Evolutionary conservation across 306 rosid species (phyloP).

Genomic region (Mimosa pudica): DNA sequence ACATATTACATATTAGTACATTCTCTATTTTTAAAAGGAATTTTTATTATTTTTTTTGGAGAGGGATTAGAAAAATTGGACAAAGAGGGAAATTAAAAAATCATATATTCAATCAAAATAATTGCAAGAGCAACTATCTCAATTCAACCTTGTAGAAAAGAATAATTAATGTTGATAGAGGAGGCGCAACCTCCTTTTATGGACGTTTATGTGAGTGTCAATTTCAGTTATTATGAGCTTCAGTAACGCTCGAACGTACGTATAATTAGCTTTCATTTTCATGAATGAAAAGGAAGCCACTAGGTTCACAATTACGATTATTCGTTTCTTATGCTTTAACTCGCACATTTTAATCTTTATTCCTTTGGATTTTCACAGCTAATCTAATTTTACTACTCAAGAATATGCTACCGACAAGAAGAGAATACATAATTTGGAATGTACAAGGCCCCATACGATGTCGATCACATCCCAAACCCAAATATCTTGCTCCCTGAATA

Average conservation of each 20-base stretch:
- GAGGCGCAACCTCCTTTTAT: background rate
- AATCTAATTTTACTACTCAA: too few relatives aligned
- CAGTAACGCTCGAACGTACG: background rate
- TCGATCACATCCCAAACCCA: background rate
- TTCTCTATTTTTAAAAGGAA: too few relatives aligned
- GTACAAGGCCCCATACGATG: background rate
- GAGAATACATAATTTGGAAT: too few relatives aligned
- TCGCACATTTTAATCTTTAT: too few relatives aligned
- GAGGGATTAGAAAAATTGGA: too few relatives aligned
- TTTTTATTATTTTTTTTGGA: too few relatives aligned
- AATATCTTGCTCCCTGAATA: background rate
- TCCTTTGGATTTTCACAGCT: background rate
- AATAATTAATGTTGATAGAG: background rate
- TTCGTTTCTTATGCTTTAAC: background rate
- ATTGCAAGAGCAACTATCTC: background rate
- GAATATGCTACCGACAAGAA: too few relatives aligned
- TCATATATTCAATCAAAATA: background rate
- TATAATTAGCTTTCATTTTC: constrained; percentile 10
- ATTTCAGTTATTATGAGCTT: background rate
- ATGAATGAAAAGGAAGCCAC: background rate
- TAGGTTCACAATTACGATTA: background rate
- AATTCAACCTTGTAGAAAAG: background rate
- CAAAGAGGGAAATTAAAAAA: too few relatives aligned
- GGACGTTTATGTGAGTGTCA: background rate
- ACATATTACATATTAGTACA: too few relatives aligned